phyloP scores from a whole-genome alignment of 78 protist genomes.

The Paulinella micropora region DNA sequence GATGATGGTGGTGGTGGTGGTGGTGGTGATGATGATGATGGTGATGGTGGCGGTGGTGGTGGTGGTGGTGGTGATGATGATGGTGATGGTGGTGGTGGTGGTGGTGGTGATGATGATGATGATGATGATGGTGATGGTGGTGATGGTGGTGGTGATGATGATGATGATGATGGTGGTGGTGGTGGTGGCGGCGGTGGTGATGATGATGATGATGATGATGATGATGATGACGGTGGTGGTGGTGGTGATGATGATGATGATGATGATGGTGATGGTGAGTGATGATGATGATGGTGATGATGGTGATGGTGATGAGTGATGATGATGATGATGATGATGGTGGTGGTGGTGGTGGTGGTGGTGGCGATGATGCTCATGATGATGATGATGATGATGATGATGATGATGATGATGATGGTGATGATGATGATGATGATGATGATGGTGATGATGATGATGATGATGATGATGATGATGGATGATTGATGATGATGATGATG shows the following conservation, averaged over 20 bases:
- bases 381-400: background rate
- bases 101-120: background rate
- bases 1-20: background rate
- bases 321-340: background rate
- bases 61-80: background rate
- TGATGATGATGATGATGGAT: background rate
- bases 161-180: background rate
- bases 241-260: background rate
- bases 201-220: background rate
- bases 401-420: background rate
- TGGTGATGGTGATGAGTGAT: too few relatives aligned
- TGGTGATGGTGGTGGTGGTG: background rate
- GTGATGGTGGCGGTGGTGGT: background rate
- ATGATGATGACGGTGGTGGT: background rate
- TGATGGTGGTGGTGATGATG: background rate
- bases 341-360: background rate
- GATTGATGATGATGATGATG: background rate
- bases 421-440: background rate
- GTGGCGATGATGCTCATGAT: background rate
- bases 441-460: background rate
- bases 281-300: too few relatives aligned
- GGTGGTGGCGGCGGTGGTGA: background rate
- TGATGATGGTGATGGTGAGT: background rate
- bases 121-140: background rate
- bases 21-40: background rate